Percentiles rank a stretch among this genome's conserved stretches.
These are phyloP conservation scores for Mycosarcoma maydis DNA, from an alignment of 1,284 basidiomycete genomes.

Conservation along the genomic window DNA sequence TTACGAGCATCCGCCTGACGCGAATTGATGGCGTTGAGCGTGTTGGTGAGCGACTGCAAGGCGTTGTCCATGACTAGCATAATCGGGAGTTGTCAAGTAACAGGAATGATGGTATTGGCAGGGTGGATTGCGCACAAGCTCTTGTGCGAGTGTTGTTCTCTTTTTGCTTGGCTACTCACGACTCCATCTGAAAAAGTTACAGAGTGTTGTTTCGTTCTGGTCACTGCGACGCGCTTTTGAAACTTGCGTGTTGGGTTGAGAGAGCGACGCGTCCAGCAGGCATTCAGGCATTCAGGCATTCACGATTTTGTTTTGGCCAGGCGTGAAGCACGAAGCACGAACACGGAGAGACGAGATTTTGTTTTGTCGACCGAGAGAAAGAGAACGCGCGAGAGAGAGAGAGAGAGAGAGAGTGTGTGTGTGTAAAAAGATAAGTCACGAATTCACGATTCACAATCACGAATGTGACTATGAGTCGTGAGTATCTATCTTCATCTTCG, in stretches of 20 bases:
- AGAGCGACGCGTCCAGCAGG: slow-evolving; percentile 30
- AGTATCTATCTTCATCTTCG: slow-evolving; percentile 2
- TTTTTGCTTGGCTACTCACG: background rate
- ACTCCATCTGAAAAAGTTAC: background rate
- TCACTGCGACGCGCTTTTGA: too few species aligned
- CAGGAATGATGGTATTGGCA: slow-evolving; percentile 10
- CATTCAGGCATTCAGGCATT: too few species aligned
- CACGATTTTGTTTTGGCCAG: too few species aligned
- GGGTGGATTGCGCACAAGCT: slow-evolving; percentile 1
- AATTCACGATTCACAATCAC: too few species aligned
- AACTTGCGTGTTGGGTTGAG: slow-evolving; percentile 9
- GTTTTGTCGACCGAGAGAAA: slow-evolving; percentile 22
- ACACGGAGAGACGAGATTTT: too few species aligned
- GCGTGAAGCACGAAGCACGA: too few species aligned
- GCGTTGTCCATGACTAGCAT: slow-evolving; percentile 55
- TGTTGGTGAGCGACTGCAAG: slow-evolving; percentile 51
- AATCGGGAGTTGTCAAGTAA: background rate
- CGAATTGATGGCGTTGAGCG: slow-evolving; percentile 54
- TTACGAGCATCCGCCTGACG: slow-evolving; percentile 43
- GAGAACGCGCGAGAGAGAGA: too few species aligned
- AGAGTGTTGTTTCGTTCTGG: slow-evolving; percentile 17
- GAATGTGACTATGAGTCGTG: too few species aligned
- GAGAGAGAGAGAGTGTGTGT: too few species aligned
- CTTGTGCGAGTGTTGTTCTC: slow-evolving; percentile 26
- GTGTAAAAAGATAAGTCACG: too few species aligned